Evolutionary conservation across 208 protist species (phyloP), one percentile per base, ranked within the genome.

Genomic region (Trypanosoma cruzi): DNA sequence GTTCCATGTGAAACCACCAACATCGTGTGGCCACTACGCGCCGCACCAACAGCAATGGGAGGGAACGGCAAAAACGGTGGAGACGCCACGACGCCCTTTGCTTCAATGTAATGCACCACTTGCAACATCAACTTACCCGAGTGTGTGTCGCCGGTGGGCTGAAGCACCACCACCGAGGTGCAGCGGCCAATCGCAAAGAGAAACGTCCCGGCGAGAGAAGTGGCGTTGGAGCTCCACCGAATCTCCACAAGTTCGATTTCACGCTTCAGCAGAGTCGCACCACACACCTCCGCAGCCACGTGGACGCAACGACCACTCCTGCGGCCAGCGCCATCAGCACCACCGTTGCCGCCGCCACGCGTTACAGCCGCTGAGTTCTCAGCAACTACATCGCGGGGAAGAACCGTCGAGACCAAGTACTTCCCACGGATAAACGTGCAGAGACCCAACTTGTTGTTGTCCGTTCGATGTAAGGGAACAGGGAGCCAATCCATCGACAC

Each of bases 181-280:
- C 70, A 75, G 24, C 62, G 37, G 20, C 59, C 60, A 50, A 68
- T 26, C 8, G 46, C 50, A 55, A 75, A 69, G 34, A 75, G 70
- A 68, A 69, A 62, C 49, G 70, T 68, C 20, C 59, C 61, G 11
- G 59, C 46, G 31, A 75, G 18, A 56, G 70, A 75, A 26, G 0
- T 36, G 6, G 54, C 61, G 24, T 52, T 56, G 10, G 61, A 55
- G 52, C 62, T 37, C 70, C 70, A 75, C 1, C 37, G 62, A 16
- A 62, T 37, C 5, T 57, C 57, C 4, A 54, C 70, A 36, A 61
- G 62, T 22, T 68, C 34, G 18, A 66, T 24, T 26, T 40, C 46
- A 22, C 46, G 68, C 29, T 59, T 48, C 26, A 73, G 42, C 29
- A 66, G 44, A 4, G 58, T 58, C 49, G 57, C 68, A 13, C 68